These are phyloP conservation scores for Chamaecyparis obtusa DNA, from an alignment of 75 land plant species.

Conservation along the genomic window DNA sequence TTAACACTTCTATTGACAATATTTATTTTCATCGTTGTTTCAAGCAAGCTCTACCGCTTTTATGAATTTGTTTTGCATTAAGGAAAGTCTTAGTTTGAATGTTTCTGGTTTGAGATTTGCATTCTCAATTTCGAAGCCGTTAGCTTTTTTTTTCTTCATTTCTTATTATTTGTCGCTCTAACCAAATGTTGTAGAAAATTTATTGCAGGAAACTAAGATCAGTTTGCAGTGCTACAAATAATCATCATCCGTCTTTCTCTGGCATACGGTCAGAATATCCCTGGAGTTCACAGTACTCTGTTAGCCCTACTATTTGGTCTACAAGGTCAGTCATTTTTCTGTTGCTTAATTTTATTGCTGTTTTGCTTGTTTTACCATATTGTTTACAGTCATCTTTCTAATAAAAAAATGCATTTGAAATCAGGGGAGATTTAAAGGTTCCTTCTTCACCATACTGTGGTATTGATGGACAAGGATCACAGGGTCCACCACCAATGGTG, in stretches of 20 bases:
- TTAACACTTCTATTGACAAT: background rate
- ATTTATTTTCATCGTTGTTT: background rate
- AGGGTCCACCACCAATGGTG: conserved; percentile 93
- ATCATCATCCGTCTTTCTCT: background rate
- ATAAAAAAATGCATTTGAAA: background rate
- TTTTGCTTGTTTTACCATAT: conserved; percentile 18
- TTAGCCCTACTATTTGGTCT: conserved; percentile 32
- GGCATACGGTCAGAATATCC: conserved; percentile 28
- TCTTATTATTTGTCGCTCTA: background rate
- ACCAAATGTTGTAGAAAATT: background rate
- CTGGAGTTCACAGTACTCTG: conserved; percentile 24
- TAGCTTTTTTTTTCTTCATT: background rate
- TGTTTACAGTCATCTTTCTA: background rate
- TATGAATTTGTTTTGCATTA: background rate
- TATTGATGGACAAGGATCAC: conserved; percentile 67
- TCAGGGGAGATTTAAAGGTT: conserved; percentile 46
- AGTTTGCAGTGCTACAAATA: conserved; percentile 9
- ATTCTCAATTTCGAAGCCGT: background rate
- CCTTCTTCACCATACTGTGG: conserved; percentile 70
- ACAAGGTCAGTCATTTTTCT: conserved; percentile 29
- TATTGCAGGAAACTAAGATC: conserved; percentile 11
- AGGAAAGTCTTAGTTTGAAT: background rate
- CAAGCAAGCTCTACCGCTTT: background rate
- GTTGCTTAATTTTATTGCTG: conserved; percentile 20
- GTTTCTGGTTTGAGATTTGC: background rate